Evolutionary conservation across 371 early-diverging fungal species (phyloP).

Genomic region (Lichtheimia ramosa): DNA sequence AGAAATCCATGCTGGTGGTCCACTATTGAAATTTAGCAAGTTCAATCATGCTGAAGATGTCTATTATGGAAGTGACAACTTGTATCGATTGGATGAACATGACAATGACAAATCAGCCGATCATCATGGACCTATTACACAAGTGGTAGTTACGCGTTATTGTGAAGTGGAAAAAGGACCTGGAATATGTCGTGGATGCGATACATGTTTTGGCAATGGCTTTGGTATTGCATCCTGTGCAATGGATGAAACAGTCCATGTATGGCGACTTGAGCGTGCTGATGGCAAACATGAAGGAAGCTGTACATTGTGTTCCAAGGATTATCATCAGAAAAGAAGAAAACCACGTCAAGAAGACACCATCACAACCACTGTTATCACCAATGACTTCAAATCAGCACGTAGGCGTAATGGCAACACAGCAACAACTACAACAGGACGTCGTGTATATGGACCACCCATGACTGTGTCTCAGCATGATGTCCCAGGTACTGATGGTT

Average conservation of each 20-base stretch:
- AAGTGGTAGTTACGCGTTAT: constrained; percentile 32
- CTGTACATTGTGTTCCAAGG: constrained; percentile 25
- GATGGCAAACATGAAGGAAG: constrained; percentile 17
- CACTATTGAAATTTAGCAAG: constrained; percentile 21
- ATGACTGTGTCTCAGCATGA: not conserved
- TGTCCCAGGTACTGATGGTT: not conserved
- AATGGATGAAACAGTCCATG: constrained; percentile 30
- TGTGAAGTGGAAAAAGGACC: constrained; percentile 28
- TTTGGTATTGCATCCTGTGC: constrained; percentile 38
- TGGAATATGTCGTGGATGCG: constrained; percentile 26
- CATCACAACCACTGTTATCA: not conserved
- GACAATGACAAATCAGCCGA: constrained; percentile 6
- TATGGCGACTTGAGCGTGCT: constrained; percentile 36
- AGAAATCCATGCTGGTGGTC: constrained; percentile 19
- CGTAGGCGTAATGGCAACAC: not conserved
- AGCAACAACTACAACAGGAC: not conserved
- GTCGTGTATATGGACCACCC: not conserved
- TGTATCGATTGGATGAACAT: constrained; percentile 3
- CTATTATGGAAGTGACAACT: not conserved
- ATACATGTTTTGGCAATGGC: constrained; percentile 35
- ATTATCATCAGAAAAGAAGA: constrained; percentile 26
- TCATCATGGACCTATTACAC: constrained; percentile 29
- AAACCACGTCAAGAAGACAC: constrained; percentile 1
- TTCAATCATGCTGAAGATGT: constrained; percentile 1
- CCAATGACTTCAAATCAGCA: not conserved